Evolutionary conservation across 768 basidiomycete species (phyloP), one percentile per base, ranked within the genome.

Genomic region (Suillus decipiens): DNA sequence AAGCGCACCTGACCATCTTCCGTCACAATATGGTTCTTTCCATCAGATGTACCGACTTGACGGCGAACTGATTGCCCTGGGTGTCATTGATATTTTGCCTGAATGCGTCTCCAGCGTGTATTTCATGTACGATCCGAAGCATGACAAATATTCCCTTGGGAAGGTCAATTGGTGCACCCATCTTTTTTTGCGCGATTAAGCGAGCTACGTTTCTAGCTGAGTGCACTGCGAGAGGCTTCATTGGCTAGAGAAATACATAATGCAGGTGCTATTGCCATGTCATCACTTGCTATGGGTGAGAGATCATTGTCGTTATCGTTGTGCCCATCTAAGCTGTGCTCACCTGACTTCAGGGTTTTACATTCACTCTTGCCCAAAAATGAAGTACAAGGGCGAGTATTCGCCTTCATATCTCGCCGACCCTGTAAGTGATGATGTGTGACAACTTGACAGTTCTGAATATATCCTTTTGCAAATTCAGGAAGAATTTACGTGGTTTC

Each of bases 331-430:
- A 19, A 22, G 28, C 45, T 34, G 17, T 31, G 33, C 36, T 56
- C 39, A 31, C 9, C 45, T 33, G 57, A 67, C 43, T 12, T 14
- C 68, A 97, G 96, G 96, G 8, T 98, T 87, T 74, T 99, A 98
- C 74, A 90, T 99, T 43, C 84, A 97, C 68, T 87, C 91, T 2
- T 98, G 96, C 71, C 85, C 79, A 58, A 99, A 99, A 76, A 99
- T 99, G 97, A 82, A 82, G 61, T 99, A 99, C 77, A 99, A 99
- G 71, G 95, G 89, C 34, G 95, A 97, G 61, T 99, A 96, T 68
- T 73, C 81, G 0, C 96, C 96, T 0, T 97, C 96, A 3, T 93
- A 85, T 66, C 82, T 99, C 22, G 83, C 86, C 14, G 96, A 99
- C 75, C 95, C 96, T 9, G 92, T 95, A 66, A 68, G 82, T 68